Evolutionary conservation across 2,329 filamentous ascomycete genomes (phyloP), one percentile per base, ranked within the genome.

Genomic region (Hymenoscyphus scutula): DNA sequence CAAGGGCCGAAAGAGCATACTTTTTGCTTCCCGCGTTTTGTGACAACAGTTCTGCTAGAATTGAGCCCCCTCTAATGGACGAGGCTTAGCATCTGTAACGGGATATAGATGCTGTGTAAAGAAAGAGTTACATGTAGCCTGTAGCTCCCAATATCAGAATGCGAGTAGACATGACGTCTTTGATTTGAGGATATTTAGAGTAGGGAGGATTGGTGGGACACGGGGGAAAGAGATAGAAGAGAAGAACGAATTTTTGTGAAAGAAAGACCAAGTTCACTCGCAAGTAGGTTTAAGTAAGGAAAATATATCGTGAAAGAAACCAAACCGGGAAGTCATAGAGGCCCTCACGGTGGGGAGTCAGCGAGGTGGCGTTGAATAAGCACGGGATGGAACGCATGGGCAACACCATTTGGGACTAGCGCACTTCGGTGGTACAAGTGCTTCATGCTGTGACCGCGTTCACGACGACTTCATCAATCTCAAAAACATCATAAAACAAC

Each of bases 121-220:
- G 54, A 53, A 19, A 19, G 27, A 17, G 25, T 51, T 61, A 66
- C 62, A 70, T 67, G 32, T 70, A 69, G n/a, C 68, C 68, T 30
- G 68, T 70, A 17, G 62, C 62, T 19, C 68, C 68, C 5, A 67
- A 30, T 27, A 69, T 27, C 48, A 70, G 59, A 41, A 70, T 63
- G n/a, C 59, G 55, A 15, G 58, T 59, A 2, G 29, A 23, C 45
- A 51, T 51, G 45, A 23, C 45, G n/a, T 48, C 7, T 48, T 19
- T n/a, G 41, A 23, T 19, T 48, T 48, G 8, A 19, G 8, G n/a
- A n/a, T 6, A 17, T 10, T 19, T n/a, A 23, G 41, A 48, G 41
- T 10, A 48, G n/a, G 41, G 41, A 23, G 11, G 17, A 13, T 37
- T 37, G 2, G 11, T 37, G 34, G 13, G 34, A 13, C 34, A 37